Conservation (phyloP, 106 monocot species). For the Dioscorea dumetorum region DNA sequence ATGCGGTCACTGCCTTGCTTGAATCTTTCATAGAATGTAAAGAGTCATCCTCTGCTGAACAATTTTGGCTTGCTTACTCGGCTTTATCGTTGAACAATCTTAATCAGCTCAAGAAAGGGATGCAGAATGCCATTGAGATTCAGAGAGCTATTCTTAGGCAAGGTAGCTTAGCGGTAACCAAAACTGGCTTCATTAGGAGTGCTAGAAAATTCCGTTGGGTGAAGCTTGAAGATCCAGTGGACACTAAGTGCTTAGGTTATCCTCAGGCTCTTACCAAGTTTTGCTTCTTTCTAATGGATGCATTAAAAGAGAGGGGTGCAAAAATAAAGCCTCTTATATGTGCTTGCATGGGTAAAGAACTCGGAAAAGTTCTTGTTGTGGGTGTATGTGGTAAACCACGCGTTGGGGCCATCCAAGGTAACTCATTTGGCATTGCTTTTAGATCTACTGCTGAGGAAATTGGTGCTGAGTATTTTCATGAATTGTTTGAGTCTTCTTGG, state of each 20-base stretch:
- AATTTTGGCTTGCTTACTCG: conserved; percentile 90
- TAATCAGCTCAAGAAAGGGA: conserved; percentile 67
- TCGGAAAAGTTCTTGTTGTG: conserved; percentile 71
- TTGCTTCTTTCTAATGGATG: conserved; percentile 89
- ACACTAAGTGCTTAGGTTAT: conserved; percentile 48
- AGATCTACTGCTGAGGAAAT: conserved; percentile 77
- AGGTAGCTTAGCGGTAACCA: conserved; percentile 87
- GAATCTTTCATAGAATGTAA: conserved; percentile 45
- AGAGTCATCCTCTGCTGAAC: conserved; percentile 43
- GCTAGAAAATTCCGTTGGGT: conserved; percentile 84
- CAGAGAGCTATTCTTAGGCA: conserved; percentile 88
- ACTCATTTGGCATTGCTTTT: conserved; percentile 81
- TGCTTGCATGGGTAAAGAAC: conserved; percentile 70
- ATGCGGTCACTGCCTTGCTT: conserved; percentile 83
- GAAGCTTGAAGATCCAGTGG: conserved; percentile 86
- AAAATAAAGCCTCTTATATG: conserved; percentile 91
- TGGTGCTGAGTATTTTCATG: conserved; percentile 73
- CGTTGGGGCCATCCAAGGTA: conserved; percentile 84
- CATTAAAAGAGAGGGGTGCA: conserved; percentile 90
- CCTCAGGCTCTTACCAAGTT: conserved; percentile 94
- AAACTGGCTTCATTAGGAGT: conserved; percentile 83
- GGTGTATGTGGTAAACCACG: conserved; percentile 79
- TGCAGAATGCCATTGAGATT: conserved; percentile 88
- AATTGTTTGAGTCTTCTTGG: conserved; percentile 94
- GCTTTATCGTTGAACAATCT: conserved; percentile 63